Base-by-base conservation (phyloP, 495 filamentous ascomycete genomes). In the Glarea lozoyensis region DNA sequence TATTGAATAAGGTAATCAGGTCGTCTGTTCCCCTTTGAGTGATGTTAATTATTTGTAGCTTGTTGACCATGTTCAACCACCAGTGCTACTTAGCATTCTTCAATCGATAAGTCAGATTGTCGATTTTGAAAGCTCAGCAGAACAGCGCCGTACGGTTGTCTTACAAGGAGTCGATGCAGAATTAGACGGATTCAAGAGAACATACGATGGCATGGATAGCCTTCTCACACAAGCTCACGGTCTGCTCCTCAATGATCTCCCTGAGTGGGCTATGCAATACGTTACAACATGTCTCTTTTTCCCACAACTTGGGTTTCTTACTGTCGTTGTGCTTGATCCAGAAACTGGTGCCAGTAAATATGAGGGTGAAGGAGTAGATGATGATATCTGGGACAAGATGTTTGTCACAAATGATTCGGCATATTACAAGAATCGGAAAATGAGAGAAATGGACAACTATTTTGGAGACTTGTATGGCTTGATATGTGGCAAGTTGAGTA, bases 241-340 rank as follows among this genome's bases (percentile, higher is more conserved):
- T 17, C 64, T 73, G 4, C 66, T 94, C 39, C 70, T 76, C 3
- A 59, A 55, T 10, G 72, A 68, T 1, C 65, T 90, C 10, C 90
- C 92, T 0, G 64, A 65, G 51, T 69, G 63, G 61, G 69, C 67
- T 3, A 44, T 45, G 52, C 66, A 49, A 52, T 84, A 57, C 62
- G 72, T 62, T 56, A 79, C 43, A 63, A 79, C 56, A 50, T 96
- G 62, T 37, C 82, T 93, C 16, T 89, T 89, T 58, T 87, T 95
- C 51, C 88, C 88, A 9, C 86, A 94, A 55, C 72, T 95, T 11
- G 93, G 92, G 2, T 98, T 94, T 60, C 74, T 96, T 13, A 84
- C 88, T 18, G 79, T 81, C 0, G 79, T 95, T 17, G 71, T 73
- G 1, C 59, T 83, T 10, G 76, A 88, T 52, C 63, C 69, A 13